These are phyloP conservation scores for Arabidopsis thaliana DNA, from an alignment of 345 rosid genomes.

Conservation along the genomic window TAIR10.1 NC_003070.9:18341501-18342000, in stretches of 20 bases:
- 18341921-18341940: background rate
- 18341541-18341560: constrained; percentile 25
- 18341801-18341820: background rate
- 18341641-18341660: background rate
- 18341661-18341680: background rate
- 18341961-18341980: background rate
- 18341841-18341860: background rate
- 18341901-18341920: constrained; percentile 3
- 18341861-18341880: background rate
- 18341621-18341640: background rate
- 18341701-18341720: background rate
- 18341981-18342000: background rate
- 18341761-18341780: no score
- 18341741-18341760: no score
- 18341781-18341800: background rate
- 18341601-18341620: constrained; percentile 20
- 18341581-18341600: constrained; percentile 20
- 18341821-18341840: background rate
- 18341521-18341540: background rate
- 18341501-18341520: background rate
- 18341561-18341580: constrained; percentile 2
- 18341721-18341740: background rate
- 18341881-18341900: background rate
- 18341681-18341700: no score
- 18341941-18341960: background rate